phyloP scores from a whole-genome alignment of 306 rosid species.

The Quercus mongolica region DNA sequence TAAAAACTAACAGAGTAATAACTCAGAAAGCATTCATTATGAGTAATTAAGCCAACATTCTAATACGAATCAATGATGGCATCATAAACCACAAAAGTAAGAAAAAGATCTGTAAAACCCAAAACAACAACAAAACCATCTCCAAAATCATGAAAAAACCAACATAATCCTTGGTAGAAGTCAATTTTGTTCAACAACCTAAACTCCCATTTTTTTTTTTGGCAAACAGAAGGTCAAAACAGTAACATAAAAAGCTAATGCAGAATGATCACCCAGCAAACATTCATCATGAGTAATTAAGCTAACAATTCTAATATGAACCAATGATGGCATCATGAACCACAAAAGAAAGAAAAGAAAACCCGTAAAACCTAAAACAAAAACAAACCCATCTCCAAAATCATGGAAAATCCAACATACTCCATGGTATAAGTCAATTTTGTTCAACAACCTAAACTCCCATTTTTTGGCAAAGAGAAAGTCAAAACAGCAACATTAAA shows the following conservation, averaged over 20 bases:
- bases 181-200: constrained; percentile 31
- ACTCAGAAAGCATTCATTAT: constrained; percentile 7
- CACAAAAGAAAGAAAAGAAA: constrained; percentile 9
- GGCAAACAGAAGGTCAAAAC: not conserved
- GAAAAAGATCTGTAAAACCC: constrained; percentile 3
- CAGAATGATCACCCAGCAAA: constrained; percentile 19
- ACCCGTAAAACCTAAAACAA: not conserved
- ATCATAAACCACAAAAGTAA: constrained; percentile 5
- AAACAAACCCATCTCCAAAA: constrained; percentile 4
- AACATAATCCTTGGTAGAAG: constrained; percentile 5
- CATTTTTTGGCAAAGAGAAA: not conserved
- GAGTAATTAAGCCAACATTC: not conserved
- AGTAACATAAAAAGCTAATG: constrained; percentile 1
- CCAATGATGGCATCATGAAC: constrained; percentile 20
- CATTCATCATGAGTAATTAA: not conserved
- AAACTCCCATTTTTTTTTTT: no score
- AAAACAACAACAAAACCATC: constrained; percentile 2
- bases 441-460: constrained; percentile 21
- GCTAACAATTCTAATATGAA: constrained; percentile 2
- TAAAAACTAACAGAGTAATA: constrained; percentile 14
- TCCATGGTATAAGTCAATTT: constrained; percentile 17
- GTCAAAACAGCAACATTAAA: not conserved
- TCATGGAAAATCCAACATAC: constrained; percentile 17
- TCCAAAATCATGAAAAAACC: constrained; percentile 16
- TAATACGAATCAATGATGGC: constrained; percentile 27